phyloP scores from a whole-genome alignment of 352 stramenopile genomes.

The Elongisporangium undulatum region DNA sequence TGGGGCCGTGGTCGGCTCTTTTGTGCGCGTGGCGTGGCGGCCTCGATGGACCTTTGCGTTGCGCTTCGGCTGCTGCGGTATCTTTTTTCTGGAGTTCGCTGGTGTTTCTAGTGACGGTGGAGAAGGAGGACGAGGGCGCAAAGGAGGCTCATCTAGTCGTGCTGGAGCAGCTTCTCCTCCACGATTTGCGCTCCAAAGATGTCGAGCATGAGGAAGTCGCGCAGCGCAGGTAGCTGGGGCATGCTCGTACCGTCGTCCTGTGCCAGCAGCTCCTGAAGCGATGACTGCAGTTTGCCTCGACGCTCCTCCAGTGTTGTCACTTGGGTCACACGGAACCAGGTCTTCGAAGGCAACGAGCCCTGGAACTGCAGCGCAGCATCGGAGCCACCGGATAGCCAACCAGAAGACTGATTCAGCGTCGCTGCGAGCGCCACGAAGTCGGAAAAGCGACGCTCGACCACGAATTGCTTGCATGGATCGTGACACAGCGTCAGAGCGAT shows the following conservation, averaged over 20 bases:
- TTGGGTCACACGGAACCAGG: constrained; percentile 75
- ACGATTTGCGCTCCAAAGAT: constrained; percentile 68
- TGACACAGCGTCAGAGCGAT: constrained; percentile 35
- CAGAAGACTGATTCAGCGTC: constrained; percentile 22
- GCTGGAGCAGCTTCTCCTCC: constrained; percentile 41
- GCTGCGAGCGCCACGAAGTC: constrained; percentile 67
- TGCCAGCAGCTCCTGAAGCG: constrained; percentile 42
- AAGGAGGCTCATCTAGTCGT: not conserved
- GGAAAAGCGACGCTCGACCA: constrained; percentile 67
- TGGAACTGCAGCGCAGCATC: constrained; percentile 19
- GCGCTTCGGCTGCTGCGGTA: not conserved
- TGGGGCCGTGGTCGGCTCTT: not conserved
- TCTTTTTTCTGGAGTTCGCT: constrained; percentile 1
- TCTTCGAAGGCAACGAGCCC: constrained; percentile 73
- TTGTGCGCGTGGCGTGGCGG: not conserved
- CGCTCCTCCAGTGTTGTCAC: constrained; percentile 54
- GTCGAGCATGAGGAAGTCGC: constrained; percentile 81
- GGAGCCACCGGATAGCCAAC: constrained; percentile 19
- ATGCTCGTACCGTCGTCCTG: constrained; percentile 27
- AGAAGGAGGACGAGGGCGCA: not conserved
- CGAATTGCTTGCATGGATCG: constrained; percentile 37
- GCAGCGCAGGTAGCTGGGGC: constrained; percentile 42
- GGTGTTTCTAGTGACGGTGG: not conserved
- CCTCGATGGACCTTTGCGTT: not conserved
- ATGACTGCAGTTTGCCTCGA: constrained; percentile 45